Evolutionary conservation across 2,329 filamentous ascomycete species (phyloP).

Genomic region (Scolecobasidium constrictum): DNA sequence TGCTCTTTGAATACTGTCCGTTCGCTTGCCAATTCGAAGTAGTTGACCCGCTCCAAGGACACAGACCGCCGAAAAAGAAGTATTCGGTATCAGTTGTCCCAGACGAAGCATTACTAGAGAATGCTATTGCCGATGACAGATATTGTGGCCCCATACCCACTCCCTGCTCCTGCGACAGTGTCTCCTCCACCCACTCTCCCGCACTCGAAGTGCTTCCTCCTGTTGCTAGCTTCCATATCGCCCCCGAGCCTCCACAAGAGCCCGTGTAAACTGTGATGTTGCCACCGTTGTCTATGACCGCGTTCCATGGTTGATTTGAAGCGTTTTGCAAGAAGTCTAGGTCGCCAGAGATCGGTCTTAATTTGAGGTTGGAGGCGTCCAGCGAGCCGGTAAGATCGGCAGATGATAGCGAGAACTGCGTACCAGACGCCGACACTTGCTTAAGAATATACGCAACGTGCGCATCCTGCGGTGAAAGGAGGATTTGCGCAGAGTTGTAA

Average conservation of each 20-base stretch:
- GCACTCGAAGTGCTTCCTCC: conserved; percentile 31
- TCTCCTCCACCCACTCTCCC: conserved; percentile 44
- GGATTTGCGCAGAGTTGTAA: conserved; percentile 67
- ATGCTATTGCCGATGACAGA: conserved; percentile 52
- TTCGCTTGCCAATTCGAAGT: conserved; percentile 48
- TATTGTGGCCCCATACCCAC: conserved; percentile 40
- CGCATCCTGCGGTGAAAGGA: conserved; percentile 42
- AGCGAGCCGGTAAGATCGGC: conserved; percentile 55
- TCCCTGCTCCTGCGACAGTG: conserved; percentile 24
- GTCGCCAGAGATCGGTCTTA: conserved; percentile 40
- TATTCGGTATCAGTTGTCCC: conserved; percentile 22
- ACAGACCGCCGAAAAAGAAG: conserved; percentile 89
- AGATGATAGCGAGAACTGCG: conserved; percentile 45
- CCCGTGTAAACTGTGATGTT: conserved; percentile 66
- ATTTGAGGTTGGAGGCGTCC: conserved; percentile 30
- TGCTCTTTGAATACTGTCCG: conserved; percentile 69
- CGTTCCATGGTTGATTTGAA: conserved; percentile 49
- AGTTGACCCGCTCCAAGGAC: conserved; percentile 39
- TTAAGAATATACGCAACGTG: conserved; percentile 61
- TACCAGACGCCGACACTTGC: conserved; percentile 36
- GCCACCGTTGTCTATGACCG: conserved; percentile 56
- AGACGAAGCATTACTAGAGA: conserved; percentile 49
- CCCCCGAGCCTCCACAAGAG: conserved; percentile 48
- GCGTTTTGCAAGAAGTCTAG: conserved; percentile 52
- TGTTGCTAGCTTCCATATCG: conserved; percentile 59